Evolutionary conservation across 768 basidiomycete genomes (phyloP).

Genomic region (Lentinula sp.): DNA sequence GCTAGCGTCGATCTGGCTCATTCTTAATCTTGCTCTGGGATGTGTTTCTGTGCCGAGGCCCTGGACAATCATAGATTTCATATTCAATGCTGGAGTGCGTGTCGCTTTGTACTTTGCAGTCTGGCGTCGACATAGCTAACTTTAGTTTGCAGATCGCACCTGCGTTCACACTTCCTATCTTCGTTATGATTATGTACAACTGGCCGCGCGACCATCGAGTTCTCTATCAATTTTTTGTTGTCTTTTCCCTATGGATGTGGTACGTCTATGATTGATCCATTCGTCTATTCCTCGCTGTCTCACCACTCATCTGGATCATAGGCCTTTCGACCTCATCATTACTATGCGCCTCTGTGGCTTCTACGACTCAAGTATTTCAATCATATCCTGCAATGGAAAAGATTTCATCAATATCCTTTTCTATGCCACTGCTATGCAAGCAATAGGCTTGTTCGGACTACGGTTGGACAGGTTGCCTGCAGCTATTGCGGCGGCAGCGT

Average conservation of each 20-base stretch:
- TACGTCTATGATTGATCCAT: constrained; percentile 9
- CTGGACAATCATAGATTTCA: constrained; percentile 21
- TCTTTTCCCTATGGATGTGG: constrained; percentile 47
- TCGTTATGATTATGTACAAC: constrained; percentile 44
- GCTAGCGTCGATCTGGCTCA: constrained; percentile 19
- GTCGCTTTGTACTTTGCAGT: constrained; percentile 12
- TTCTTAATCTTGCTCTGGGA: constrained; percentile 17
- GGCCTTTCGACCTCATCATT: constrained; percentile 23
- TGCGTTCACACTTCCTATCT: constrained; percentile 38
- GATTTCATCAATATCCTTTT: constrained; percentile 42
- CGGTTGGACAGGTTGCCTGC: constrained; percentile 40
- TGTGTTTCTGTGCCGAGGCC: constrained; percentile 16
- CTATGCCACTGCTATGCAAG: constrained; percentile 27
- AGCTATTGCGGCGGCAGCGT: constrained; percentile 30
- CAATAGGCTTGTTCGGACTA: constrained; percentile 48
- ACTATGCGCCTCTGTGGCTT: constrained; percentile 20
- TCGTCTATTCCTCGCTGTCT: neutral
- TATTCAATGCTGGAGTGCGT: constrained; percentile 37
- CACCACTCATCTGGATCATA: constrained; percentile 6
- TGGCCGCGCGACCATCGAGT: constrained; percentile 38
- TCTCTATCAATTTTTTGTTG: constrained; percentile 43
- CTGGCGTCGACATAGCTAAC: neutral
- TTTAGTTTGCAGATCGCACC: constrained; percentile 32
- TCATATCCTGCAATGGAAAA: constrained; percentile 30
- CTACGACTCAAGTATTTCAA: constrained; percentile 2